Conservation (phyloP, 2,329 filamentous ascomycete genomes). For the Metarhizium album region DNA sequence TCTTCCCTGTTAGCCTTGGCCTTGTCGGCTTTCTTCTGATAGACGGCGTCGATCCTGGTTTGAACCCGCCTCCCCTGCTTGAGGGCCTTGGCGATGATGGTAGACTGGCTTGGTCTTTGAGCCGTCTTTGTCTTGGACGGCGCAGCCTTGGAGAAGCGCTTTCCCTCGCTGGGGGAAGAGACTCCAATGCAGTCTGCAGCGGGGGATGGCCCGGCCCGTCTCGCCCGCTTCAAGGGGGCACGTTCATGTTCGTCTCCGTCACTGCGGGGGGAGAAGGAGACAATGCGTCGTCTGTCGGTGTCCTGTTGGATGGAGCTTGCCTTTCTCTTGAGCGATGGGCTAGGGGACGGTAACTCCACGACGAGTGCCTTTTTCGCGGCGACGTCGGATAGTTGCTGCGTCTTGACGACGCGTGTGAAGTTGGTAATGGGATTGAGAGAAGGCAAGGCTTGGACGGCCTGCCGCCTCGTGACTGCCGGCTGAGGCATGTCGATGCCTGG, state of each 20-base stretch:
- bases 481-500: conserved; percentile 4
- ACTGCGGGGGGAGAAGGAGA: conserved; percentile 24
- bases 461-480: conserved; percentile 8
- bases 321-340: conserved; percentile 27
- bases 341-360: conserved; percentile 15
- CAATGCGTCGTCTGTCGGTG: conserved; percentile 15
- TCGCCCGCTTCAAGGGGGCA: conserved; percentile 4
- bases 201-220: conserved; percentile 14
- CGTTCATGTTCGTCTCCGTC: conserved; percentile 13
- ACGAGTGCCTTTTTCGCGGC: conserved; percentile 23
- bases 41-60: conserved; percentile 27
- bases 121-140: conserved; percentile 18
- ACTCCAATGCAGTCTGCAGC: not conserved
- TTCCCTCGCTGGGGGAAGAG: conserved; percentile 16
- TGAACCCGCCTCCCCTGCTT: conserved; percentile 19
- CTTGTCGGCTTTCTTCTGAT: conserved; percentile 17
- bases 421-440: conserved; percentile 25
- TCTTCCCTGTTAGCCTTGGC: conserved; percentile 13
- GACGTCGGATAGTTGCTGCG: conserved; percentile 14
- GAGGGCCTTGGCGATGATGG: conserved; percentile 20
- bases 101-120: conserved; percentile 21
- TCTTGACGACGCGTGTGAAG: conserved; percentile 39
- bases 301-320: conserved; percentile 17
- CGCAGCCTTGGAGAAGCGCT: conserved; percentile 19
- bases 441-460: conserved; percentile 8